phyloP scores from a whole-genome alignment of 1,284 basidiomycete genomes.

The Leccinum huronense region DNA sequence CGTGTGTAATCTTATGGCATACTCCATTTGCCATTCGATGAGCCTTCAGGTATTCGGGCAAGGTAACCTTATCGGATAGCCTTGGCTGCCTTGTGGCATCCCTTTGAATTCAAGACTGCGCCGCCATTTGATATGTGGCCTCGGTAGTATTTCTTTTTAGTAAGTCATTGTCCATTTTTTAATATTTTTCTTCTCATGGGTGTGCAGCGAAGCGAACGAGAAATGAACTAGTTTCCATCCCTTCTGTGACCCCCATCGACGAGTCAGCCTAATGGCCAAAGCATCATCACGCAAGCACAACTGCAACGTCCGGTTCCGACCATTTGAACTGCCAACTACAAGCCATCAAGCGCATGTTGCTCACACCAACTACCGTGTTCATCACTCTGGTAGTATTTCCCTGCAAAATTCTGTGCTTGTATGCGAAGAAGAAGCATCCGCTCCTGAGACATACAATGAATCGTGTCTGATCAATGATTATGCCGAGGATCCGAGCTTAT shows the following conservation, averaged over 20 bases:
- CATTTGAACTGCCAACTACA: background rate
- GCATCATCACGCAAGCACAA: background rate
- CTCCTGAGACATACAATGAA: background rate
- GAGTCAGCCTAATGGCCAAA: background rate
- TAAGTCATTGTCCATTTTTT: too few relatives aligned
- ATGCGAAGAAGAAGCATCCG: background rate
- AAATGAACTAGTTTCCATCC: background rate
- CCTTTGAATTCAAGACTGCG: too few relatives aligned
- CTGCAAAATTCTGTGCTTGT: background rate
- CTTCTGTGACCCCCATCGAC: background rate
- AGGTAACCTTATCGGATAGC: too few relatives aligned
- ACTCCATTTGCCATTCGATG: too few relatives aligned
- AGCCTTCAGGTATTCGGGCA: too few relatives aligned
- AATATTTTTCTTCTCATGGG: background rate
- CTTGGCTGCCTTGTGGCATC: too few relatives aligned
- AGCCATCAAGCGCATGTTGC: background rate
- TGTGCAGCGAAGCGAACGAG: background rate
- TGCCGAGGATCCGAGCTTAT: too few relatives aligned
- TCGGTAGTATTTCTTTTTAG: too few relatives aligned
- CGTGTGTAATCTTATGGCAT: too few relatives aligned
- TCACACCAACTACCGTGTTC: background rate
- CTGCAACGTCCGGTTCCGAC: background rate
- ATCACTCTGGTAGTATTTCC: background rate
- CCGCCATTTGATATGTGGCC: too few relatives aligned
- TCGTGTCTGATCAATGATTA: background rate